phyloP scores from a whole-genome alignment of 768 basidiomycete genomes.

The Rhizopogon vinicolor region DNA sequence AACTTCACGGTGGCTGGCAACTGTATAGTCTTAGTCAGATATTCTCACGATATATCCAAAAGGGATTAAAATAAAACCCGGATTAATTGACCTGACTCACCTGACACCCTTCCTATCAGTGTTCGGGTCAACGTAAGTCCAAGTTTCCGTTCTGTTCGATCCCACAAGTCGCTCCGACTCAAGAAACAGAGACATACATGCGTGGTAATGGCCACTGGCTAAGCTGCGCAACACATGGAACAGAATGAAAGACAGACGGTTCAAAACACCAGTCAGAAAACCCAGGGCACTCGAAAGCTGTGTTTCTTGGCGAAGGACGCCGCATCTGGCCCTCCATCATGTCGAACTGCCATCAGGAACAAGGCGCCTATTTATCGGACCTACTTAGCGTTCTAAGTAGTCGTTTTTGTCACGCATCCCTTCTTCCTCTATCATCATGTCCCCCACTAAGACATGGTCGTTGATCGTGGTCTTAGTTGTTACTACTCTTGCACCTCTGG shows the following conservation, averaged over 20 bases:
- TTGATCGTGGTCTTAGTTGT: slow-evolving; percentile 13
- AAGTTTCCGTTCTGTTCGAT: too few relatives aligned
- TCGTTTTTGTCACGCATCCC: not conserved
- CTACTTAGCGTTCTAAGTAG: not conserved
- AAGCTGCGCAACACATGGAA: too few relatives aligned
- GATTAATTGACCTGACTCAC: too few relatives aligned
- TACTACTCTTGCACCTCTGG: slow-evolving; percentile 14
- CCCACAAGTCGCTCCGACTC: too few relatives aligned
- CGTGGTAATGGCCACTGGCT: too few relatives aligned
- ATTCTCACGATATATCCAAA: slow-evolving; percentile 18
- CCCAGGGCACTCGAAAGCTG: too few relatives aligned
- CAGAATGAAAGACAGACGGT: too few relatives aligned
- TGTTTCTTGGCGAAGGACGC: not conserved
- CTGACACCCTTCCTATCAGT: too few relatives aligned
- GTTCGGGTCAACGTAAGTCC: too few relatives aligned
- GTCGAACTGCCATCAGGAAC: slow-evolving; percentile 12
- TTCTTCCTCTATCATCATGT: slow-evolving; percentile 8
- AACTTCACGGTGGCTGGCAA: slow-evolving; percentile 32
- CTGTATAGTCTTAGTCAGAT: slow-evolving; percentile 31
- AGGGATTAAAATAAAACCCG: too few relatives aligned
- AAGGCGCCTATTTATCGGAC: not conserved
- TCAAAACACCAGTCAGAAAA: too few relatives aligned
- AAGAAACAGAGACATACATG: too few relatives aligned
- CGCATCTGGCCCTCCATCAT: not conserved
- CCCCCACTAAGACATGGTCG: slow-evolving; percentile 6